Evolutionary conservation across 257 asterid genomes (phyloP), one percentile per base, ranked within the genome.

Genomic region (Henckelia pumila): DNA sequence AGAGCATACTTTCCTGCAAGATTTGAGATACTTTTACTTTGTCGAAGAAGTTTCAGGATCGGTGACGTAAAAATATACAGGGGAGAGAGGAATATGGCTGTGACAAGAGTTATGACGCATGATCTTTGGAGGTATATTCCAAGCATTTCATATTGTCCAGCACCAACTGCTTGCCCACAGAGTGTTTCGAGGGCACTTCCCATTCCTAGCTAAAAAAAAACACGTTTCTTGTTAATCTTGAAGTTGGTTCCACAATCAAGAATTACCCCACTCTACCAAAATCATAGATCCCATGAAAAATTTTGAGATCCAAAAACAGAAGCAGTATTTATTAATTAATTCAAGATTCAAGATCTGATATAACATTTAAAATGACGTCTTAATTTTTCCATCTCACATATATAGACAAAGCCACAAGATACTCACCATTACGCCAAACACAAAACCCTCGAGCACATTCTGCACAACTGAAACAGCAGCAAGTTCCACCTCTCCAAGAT

Each of bases 151-250:
- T 53, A 73, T 58, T 86, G 84, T 9, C 82, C 95, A 0, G 95
- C 96, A 1, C 97, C 97, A 40, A 85, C 91, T 0, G 97, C 97
- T 30, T 91, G 97, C 11, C 97, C 97, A 33, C 95, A 88, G 1
- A 91, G 91, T 3, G 97, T 91, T 71, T 91, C 97, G 0, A 91
- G 84, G 10, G 97, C 96, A 70, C 97, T 91, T 84, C 95, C 97
- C 92, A 91, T 83, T 65, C 97, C 97, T 79, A 91, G 82, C 97
- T 91, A 80, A 69, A 77, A 9, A 49, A 59, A 63, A 62, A 22
- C 9, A 14, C 14, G 14, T 9, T 11, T 40, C 6, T 40, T 40
- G 50, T 40, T 2, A 35, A 35, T 9, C 1, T 35, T 35, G 44
- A 35, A 8, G 44, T 35, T 40, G 13, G 50, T 40, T 40, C n/a